Evolutionary conservation across 2,329 filamentous ascomycete species (phyloP), one percentile per base, ranked within the genome.

Genomic region (Penicillium concentricum): DNA sequence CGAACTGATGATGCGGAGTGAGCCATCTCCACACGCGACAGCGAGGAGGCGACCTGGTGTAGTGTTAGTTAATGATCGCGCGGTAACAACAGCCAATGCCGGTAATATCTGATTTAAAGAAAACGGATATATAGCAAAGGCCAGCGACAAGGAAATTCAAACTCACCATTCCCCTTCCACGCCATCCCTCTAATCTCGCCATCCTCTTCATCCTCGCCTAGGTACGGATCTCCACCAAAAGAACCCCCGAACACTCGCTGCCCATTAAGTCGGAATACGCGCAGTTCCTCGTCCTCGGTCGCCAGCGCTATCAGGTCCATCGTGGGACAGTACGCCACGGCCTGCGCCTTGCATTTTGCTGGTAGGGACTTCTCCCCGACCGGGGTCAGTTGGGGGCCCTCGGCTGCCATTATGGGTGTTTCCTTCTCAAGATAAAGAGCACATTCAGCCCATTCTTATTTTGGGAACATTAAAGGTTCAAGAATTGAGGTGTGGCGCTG

Each of bases 231-330:
- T 18, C 66, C 68, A 49, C 69, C 69, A 63, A 76, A 72, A 58
- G 76, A 67, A 46, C 68, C 66, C 62, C 81, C 81, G 67, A 88
- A 87, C 2, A 87, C 86, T 48, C 80, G 74, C 66, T 97, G 91
- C 1, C 88, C 88, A 59, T 89, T 90, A 16, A 92, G 83, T 47
- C 93, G 84, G 74, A 89, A 92, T 42, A 96, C 86, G 63, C 88
- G 82, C 18, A 97, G 78, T 48, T 86, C 85, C 47, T 85, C 85
- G 58, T 86, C 84, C 16, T 82, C 80, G n/a, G 82, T 84, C 15
- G 88, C 87, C 13, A 91, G 79, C 13, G 89, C 89, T 13, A 92
- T 81, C 44, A 97, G 81, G 74, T 97, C 91, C 78, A 96, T 90
- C 9, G 87, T 88, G 16, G 92, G 91, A 73, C 91, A 96, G 74